These are phyloP conservation scores for Leccinellum rugosiceps DNA, from an alignment of 768 basidiomycete species.

Conservation along the genomic window DNA sequence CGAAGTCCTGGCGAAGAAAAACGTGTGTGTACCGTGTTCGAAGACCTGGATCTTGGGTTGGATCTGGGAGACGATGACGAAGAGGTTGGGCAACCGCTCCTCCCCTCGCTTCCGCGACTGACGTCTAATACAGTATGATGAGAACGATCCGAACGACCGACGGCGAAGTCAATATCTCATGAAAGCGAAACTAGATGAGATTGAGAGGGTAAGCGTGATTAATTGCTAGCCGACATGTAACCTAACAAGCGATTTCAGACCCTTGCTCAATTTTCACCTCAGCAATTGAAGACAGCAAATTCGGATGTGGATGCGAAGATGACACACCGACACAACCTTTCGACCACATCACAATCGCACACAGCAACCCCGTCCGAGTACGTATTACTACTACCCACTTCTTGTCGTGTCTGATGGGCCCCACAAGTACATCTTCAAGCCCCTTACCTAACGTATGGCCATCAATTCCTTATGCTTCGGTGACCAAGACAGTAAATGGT, in stretches of 20 bases:
- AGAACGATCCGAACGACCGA: constrained; percentile 69
- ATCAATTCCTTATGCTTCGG: constrained; percentile 41
- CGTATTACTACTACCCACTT: constrained; percentile 8
- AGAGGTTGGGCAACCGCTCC: constrained; percentile 32
- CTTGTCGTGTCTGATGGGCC: constrained; percentile 10
- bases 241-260: constrained; percentile 38
- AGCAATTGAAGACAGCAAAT: constrained; percentile 27
- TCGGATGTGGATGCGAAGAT: constrained; percentile 22
- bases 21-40: constrained; percentile 44
- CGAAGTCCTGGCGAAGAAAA: constrained; percentile 41
- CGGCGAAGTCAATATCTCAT: constrained; percentile 73
- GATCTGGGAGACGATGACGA: constrained; percentile 41
- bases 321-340: constrained; percentile 16
- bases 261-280: constrained; percentile 66
- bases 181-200: constrained; percentile 74
- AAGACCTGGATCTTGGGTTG: constrained; percentile 44
- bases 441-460: constrained; percentile 36
- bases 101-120: constrained; percentile 8
- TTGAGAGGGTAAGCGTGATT: constrained; percentile 55
- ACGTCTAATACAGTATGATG: constrained; percentile 50
- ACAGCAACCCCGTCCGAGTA: constrained; percentile 18
- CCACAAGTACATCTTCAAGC: constrained; percentile 9
- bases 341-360: constrained; percentile 12
- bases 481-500: constrained; percentile 22
- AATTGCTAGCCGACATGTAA: background rate